Percentiles rank a stretch among this genome's conserved stretches.
Evolutionary conservation across 805 yeast genomes (phyloP).

Genomic region (Lipomyces anomalus): DNA sequence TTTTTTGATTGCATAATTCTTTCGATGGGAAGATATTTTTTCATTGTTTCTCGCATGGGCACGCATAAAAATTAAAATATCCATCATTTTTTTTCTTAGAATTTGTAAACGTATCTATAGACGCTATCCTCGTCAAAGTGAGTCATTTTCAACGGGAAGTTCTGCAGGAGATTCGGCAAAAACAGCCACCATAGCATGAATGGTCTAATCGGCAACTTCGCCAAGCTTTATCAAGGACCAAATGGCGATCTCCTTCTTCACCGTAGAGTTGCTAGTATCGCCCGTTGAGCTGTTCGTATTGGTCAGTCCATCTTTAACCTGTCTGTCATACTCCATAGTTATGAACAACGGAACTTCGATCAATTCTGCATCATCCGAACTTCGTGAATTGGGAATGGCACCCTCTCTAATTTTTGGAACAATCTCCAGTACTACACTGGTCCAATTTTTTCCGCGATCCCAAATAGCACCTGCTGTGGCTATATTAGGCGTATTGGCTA

Average conservation of each 20-base stretch:
- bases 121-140: too few species aligned
- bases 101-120: too few species aligned
- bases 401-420: slow-evolving; percentile 5
- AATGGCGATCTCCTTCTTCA: slow-evolving; percentile 2
- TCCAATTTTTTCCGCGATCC: slow-evolving; percentile 20
- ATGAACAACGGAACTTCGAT: slow-evolving; percentile 18
- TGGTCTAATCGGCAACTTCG: background rate
- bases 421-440: slow-evolving; percentile 17
- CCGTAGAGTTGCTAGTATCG: too few species aligned
- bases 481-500: background rate
- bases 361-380: background rate
- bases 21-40: too few species aligned
- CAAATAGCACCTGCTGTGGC: slow-evolving; percentile 6
- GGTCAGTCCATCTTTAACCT: background rate
- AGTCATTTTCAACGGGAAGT: too few species aligned
- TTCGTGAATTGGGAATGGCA: background rate
- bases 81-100: too few species aligned
- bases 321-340: slow-evolving; percentile 16
- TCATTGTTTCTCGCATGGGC: too few species aligned
- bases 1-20: too few species aligned
- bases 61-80: too few species aligned
- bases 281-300: too few species aligned
- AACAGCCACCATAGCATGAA: background rate
- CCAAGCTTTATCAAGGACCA: slow-evolving; percentile 7
- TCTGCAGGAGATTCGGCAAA: too few species aligned